Base-by-base conservation (phyloP, 139 green algal genomes). In the Tetradesmus obliquus region DNA sequence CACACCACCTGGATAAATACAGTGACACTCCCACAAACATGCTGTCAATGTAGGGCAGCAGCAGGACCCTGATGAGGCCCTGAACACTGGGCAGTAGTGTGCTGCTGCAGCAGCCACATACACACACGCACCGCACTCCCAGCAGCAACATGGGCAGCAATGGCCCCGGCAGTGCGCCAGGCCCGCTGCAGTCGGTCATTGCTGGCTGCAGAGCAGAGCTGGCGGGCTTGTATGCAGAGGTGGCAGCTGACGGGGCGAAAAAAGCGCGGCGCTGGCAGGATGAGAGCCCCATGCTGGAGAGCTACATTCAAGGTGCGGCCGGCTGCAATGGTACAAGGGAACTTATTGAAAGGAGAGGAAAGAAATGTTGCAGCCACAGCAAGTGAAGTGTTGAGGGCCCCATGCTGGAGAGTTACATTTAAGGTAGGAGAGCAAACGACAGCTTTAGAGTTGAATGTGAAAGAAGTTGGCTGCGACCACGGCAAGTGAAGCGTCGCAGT, bases 231-330 rank as follows among this genome's bases (percentile, higher is more conserved):
- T 91, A 91, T 85, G 87, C 71, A 51, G 45, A 32, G 5, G 72
- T 76, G 5, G 19, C 55, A 55, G 71, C 80, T 24, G 87, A 76
- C n/a, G 66, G 66, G 66, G 66, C 66, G 17, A 76, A 76, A 19
- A 76, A 76, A 19, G n/a, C n/a, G 66, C 66, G 54, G n/a, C 72
- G 54, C 55, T 86, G 87, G 87, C 55, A 84, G 15, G 87, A 91
- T 54, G 87, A 91, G 55, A 6, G 13, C 6, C 54, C 72, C 22
- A 91, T 91, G 87, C 72, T 91, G 2, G 87, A 91, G 74, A 58
- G 55, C 9, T 74, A 57, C 83, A 45, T 76, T 53, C 10, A 57
- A 71, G 83, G 20, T 55, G n/a, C 32, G 32, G 32, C 32, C 32
- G 32, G 32, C 32, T 45, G 32, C 32, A 45, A 45, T 45, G 32